Evolutionary conservation across 805 yeast genomes (phyloP).

Genomic region (Metschnikowia bowlesiae): DNA sequence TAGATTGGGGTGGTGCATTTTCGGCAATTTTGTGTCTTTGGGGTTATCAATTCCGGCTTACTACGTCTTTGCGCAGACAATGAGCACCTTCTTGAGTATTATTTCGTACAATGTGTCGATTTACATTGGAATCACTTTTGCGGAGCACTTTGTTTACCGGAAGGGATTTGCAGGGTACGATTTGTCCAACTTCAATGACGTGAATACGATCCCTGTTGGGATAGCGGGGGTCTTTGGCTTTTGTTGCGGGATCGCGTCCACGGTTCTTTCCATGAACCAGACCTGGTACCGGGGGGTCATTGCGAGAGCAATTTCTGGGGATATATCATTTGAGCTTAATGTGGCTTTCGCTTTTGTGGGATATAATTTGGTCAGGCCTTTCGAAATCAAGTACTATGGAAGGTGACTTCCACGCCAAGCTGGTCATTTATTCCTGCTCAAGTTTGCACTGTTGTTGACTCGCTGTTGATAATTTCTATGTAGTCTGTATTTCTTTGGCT

Average conservation of each 20-base stretch:
- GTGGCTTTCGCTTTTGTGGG: slow-evolving; percentile 26
- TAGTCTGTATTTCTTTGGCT: not conserved
- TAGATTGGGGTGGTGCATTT: slow-evolving; percentile 31
- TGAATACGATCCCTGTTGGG: slow-evolving; percentile 25
- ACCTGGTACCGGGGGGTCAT: slow-evolving; percentile 33
- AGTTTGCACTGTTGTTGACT: not conserved
- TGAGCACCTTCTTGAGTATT: slow-evolving; percentile 30
- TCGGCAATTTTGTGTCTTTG: slow-evolving; percentile 29
- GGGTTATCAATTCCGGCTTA: slow-evolving; percentile 34
- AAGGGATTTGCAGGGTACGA: slow-evolving; percentile 25
- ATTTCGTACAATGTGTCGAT: slow-evolving; percentile 31
- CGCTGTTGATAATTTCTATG: not conserved
- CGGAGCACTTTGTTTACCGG: slow-evolving; percentile 29
- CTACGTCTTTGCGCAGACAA: slow-evolving; percentile 26
- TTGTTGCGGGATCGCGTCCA: slow-evolving; percentile 28
- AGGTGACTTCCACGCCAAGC: not conserved
- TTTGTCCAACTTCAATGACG: slow-evolving; percentile 21
- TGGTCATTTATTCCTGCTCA: not conserved
- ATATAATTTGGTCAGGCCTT: slow-evolving; percentile 25
- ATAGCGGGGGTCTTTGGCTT: slow-evolving; percentile 29
- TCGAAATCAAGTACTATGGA: slow-evolving; percentile 25
- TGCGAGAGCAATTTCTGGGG: slow-evolving; percentile 25
- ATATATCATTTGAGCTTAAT: slow-evolving; percentile 29
- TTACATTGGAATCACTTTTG: slow-evolving; percentile 26
- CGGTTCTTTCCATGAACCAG: slow-evolving; percentile 31